phyloP scores from a whole-genome alignment of 2,329 filamentous ascomycete genomes.

The Graphiopsis chlorocephala region DNA sequence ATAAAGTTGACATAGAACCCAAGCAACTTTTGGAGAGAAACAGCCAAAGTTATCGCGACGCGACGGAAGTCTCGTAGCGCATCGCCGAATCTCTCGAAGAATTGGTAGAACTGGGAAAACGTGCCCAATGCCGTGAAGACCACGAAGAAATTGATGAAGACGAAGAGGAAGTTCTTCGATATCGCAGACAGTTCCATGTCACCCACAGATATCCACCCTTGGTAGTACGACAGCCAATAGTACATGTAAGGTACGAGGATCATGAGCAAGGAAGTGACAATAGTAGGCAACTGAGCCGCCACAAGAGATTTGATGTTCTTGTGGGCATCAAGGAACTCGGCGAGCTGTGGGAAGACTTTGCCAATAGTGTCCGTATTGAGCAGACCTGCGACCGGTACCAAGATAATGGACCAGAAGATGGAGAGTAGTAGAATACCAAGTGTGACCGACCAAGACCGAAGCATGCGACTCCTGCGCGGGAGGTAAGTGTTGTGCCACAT shows the following conservation, averaged over 20 bases:
- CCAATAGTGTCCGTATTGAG: conserved; percentile 78
- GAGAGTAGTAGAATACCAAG: conserved; percentile 78
- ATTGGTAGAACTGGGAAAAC: conserved; percentile 61
- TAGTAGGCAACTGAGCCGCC: conserved; percentile 81
- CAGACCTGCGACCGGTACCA: conserved; percentile 74
- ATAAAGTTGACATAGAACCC: conserved; percentile 93
- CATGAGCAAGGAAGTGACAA: conserved; percentile 82
- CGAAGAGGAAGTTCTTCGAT: conserved; percentile 97
- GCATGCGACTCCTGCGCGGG: conserved; percentile 67
- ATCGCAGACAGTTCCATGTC: conserved; percentile 93
- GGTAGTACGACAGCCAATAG: conserved; percentile 83
- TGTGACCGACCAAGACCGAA: conserved; percentile 81
- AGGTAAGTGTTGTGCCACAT: conserved; percentile 93
- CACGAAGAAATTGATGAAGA: conserved; percentile 98
- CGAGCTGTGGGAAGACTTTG: conserved; percentile 68
- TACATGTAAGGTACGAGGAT: conserved; percentile 91
- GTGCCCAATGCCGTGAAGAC: conserved; percentile 88
- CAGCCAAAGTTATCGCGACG: conserved; percentile 72
- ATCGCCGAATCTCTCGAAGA: conserved; percentile 64
- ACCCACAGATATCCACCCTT: conserved; percentile 92
- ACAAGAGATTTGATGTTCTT: conserved; percentile 71
- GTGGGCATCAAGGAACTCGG: conserved; percentile 64
- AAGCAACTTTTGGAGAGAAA: conserved; percentile 69
- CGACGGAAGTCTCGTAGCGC: conserved; percentile 74
- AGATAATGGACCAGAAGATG: conserved; percentile 81